Base-by-base conservation (phyloP, 2,329 filamentous ascomycete genomes). In the Drechslerella coelobrocha region DNA sequence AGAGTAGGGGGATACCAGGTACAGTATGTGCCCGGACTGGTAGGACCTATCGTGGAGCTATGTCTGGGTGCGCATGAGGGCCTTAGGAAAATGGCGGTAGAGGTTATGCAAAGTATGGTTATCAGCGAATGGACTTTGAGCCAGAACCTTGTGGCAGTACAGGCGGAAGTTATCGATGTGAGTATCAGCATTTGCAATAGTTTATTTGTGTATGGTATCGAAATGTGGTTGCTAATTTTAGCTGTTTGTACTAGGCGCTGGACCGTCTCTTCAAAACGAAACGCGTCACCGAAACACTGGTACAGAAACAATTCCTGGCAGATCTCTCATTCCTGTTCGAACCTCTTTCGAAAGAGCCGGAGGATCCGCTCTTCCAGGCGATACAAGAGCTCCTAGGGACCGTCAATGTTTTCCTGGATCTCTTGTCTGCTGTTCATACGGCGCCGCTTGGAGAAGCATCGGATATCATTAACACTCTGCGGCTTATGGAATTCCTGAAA, bases 1-100 rank as follows among this genome's bases (percentile, higher is more conserved):
- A 92, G 89, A 78, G 89, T 97, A 83, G 95, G 94, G 65, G 94
- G 94, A 0, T 99, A 97, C 77, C 94, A 99, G 79, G 94, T 99
- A 19, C 94, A 97, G 80, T 99, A 97, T 78, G 94, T 99, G 27
- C 94, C 95, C 4, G 88, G 89, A 10, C 84, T 99, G 4, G 92
- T 99, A 6, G 89, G 89, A 0, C 92, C 92, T 0, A 94, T 97
- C 54, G 90, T 97, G 23, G 91, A 95, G 79, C 84, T 99, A 8
- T 99, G 94, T 77, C 83, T 99, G 61, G 97, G 93, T 77, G 92
- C 97, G 2, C 94, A 99, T 75, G 91, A 96, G 78, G 92, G 92
- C 2, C 82, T 99, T 62, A 86, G 94, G 69, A 87, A 86, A 73
- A 94, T 96, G 79, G 94, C 93, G 0, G 92, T 97, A 27, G 90